Evolutionary conservation across 805 yeast species (phyloP).

Genomic region (Helenozyma baotianmanensis): DNA sequence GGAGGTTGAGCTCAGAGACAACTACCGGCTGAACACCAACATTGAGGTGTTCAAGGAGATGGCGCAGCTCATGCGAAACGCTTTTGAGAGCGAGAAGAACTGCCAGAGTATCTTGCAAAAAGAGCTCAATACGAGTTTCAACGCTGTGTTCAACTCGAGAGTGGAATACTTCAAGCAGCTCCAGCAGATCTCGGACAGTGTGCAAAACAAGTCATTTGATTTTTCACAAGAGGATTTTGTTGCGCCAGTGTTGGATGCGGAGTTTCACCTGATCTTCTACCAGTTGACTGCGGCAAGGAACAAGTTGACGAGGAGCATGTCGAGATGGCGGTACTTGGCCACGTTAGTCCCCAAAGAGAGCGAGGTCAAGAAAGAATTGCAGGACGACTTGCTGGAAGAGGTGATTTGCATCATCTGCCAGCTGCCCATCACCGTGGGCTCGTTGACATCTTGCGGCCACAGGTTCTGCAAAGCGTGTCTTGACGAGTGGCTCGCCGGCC

Average conservation of each 20-base stretch:
- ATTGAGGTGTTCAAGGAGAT: constrained; percentile 18
- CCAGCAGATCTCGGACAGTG: constrained; percentile 82
- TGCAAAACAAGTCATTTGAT: constrained; percentile 30
- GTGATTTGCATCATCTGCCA: constrained; percentile 76
- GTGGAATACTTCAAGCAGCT: constrained; percentile 78
- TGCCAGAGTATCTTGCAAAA: constrained; percentile 37
- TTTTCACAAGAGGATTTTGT: constrained; percentile 6
- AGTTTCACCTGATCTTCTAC: constrained; percentile 3
- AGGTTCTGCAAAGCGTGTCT: constrained; percentile 82
- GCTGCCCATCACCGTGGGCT: constrained; percentile 63
- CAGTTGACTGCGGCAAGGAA: constrained; percentile 6
- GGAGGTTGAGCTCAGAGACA: constrained; percentile 18
- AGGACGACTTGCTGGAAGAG: constrained; percentile 29
- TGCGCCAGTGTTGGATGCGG: constrained; percentile 2
- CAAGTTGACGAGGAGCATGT: constrained; percentile 26
- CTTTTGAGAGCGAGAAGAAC: constrained; percentile 42
- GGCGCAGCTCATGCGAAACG: constrained; percentile 20
- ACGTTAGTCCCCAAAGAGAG: constrained; percentile 16
- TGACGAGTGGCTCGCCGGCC: constrained; percentile 61
- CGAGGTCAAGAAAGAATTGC: constrained; percentile 2
- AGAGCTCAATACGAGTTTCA: constrained; percentile 48
- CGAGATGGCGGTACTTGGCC: constrained; percentile 32
- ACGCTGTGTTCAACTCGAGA: constrained; percentile 72
- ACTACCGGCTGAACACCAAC: constrained; percentile 9
- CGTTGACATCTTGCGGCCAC: constrained; percentile 89